Conservation (phyloP, 345 rosid species). For the Boechera retrofracta region DNA sequence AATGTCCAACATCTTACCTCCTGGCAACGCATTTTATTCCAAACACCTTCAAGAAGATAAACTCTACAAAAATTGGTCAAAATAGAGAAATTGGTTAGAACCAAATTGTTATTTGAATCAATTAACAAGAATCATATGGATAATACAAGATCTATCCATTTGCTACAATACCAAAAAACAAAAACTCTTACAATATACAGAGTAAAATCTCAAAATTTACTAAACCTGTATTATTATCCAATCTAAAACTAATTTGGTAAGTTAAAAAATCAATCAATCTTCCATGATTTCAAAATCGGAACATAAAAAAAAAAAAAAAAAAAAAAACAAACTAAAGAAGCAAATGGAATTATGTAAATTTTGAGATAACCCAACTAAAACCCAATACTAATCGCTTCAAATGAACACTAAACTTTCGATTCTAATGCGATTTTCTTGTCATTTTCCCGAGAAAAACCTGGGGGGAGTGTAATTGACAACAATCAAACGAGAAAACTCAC, state of each 20-base stretch:
- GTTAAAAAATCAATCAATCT: conserved; percentile 4
- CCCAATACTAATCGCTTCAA: not conserved
- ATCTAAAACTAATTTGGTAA: conserved; percentile 11
- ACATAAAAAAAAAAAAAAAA: not conserved
- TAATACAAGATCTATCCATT: conserved; percentile 11
- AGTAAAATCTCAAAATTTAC: no score
- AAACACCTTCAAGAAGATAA: conserved; percentile 16
- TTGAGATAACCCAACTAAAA: not conserved
- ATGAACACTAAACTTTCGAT: not conserved
- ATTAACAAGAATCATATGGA: not conserved
- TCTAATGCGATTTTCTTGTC: no score
- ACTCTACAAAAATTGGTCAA: not conserved
- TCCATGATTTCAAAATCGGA: not conserved
- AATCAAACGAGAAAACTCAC: conserved; percentile 18
- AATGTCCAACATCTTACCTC: conserved; percentile 63
- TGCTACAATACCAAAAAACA: not conserved
- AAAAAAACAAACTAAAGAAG: no score
- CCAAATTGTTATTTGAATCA: not conserved
- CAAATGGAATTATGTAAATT: no score
- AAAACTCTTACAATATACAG: not conserved
- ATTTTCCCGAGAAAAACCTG: no score
- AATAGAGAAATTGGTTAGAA: not conserved
- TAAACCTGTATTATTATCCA: not conserved
- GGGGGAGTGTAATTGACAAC: no score
- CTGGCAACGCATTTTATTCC: conserved; percentile 49